phyloP scores from a whole-genome alignment of 2,329 filamentous ascomycete species.

The Talaromyces albobiverticillius region DNA sequence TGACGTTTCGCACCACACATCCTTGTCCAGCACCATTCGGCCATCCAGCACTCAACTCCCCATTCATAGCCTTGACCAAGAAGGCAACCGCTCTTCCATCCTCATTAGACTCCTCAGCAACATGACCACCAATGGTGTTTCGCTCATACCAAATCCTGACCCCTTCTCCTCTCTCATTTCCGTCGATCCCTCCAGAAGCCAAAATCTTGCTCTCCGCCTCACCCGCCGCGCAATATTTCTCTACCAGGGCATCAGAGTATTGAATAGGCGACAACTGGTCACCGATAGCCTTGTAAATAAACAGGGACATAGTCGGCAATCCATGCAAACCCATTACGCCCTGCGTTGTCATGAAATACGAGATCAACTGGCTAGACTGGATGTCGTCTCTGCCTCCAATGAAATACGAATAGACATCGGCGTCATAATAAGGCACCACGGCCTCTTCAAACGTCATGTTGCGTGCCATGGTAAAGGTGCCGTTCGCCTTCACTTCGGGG shows the following conservation, averaged over 20 bases:
- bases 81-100: neutral
- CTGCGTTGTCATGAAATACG: neutral
- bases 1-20: constrained; percentile 7
- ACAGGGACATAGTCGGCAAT: constrained; percentile 5
- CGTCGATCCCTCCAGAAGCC: no score
- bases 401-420: constrained; percentile 8
- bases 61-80: constrained; percentile 2
- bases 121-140: constrained; percentile 10
- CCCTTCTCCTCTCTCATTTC: neutral
- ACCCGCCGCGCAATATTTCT: constrained; percentile 1
- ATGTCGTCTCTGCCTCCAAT: constrained; percentile 4
- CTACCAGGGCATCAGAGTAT: neutral
- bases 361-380: neutral
- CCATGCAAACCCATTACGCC: constrained; percentile 6
- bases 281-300: constrained; percentile 9
- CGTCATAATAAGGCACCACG: neutral
- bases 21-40: constrained; percentile 3
- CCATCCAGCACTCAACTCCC: constrained; percentile 1
- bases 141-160: constrained; percentile 9
- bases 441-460: neutral
- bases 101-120: neutral
- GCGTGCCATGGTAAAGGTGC: constrained; percentile 1
- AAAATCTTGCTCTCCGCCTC: neutral
- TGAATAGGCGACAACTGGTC: constrained; percentile 3
- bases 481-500: neutral